phyloP scores from a whole-genome alignment of 768 basidiomycete species.

The Tubosaeta sp. region DNA sequence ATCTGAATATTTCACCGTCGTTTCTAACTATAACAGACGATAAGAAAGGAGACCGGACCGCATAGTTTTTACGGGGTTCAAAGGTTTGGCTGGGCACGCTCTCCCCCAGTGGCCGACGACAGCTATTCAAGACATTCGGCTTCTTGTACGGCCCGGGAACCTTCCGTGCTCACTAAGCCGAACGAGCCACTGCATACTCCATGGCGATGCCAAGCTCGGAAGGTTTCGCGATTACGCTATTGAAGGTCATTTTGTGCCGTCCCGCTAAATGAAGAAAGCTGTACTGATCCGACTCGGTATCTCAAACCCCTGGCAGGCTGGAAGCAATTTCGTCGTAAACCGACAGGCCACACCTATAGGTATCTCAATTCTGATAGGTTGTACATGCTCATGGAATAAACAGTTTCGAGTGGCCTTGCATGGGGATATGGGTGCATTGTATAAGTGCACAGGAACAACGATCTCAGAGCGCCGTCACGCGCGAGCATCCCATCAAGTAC shows the following conservation, averaged over 20 bases:
- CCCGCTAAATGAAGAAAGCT: background rate
- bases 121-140: background rate
- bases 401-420: background rate
- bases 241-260: background rate
- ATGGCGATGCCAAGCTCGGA: background rate
- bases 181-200: background rate
- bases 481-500: background rate
- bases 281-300: background rate
- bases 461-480: background rate
- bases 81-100: too few species aligned
- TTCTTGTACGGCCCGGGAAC: background rate
- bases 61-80: too few species aligned
- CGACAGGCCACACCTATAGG: too few species aligned
- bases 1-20: background rate
- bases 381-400: background rate
- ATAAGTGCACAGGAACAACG: background rate
- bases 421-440: background rate
- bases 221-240: too few species aligned
- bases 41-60: too few species aligned
- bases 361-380: background rate
- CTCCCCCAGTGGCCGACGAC: too few species aligned
- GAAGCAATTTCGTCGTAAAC: too few species aligned
- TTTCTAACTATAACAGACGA: background rate
- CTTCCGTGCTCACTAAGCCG: background rate
- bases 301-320: background rate